A percentile compares a stretch with the other conserved stretches of the same genome.
These are phyloP conservation scores for Aureobasidium leucospermi DNA, from an alignment of 2,329 filamentous ascomycete genomes.

Conservation along the genomic window DNA sequence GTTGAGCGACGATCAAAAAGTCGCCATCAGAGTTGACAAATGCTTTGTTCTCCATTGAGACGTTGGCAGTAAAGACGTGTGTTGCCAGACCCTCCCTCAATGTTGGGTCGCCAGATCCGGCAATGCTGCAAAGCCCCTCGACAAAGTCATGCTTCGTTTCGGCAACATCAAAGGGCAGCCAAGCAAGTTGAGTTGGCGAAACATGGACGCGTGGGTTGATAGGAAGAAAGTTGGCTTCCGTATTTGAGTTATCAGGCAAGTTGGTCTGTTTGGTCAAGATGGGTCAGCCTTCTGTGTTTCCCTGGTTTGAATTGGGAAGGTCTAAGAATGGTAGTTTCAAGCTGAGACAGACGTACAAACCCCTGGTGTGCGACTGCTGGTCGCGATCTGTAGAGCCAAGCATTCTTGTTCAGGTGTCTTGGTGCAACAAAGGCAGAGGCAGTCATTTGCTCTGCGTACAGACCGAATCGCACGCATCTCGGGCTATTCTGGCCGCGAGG, in stretches of 20 bases:
- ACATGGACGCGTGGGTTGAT: conserved; percentile 40
- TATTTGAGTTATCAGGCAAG: conserved; percentile 23
- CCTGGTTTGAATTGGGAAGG: not conserved
- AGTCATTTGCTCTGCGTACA: conserved; percentile 41
- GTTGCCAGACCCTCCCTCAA: conserved; percentile 43
- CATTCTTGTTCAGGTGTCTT: conserved; percentile 35
- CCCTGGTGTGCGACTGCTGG: conserved; percentile 37
- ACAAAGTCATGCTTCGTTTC: conserved; percentile 39
- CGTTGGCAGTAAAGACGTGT: conserved; percentile 43
- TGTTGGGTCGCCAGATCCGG: conserved; percentile 45
- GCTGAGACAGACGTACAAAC: conserved; percentile 16
- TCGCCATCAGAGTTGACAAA: conserved; percentile 40
- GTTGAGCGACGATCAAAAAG: conserved; percentile 32
- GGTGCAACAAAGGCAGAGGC: conserved; percentile 39
- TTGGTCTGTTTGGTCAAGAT: conserved; percentile 7
- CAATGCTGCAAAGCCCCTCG: conserved; percentile 42
- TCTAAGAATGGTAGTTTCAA: conserved; percentile 8
- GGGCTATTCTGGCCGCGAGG: conserved; percentile 37
- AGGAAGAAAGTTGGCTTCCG: conserved; percentile 39
- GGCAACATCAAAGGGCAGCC: conserved; percentile 36
- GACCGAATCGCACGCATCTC: conserved; percentile 35
- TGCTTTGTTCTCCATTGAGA: conserved; percentile 38
- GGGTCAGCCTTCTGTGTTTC: conserved; percentile 7
- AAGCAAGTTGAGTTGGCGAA: conserved; percentile 44
- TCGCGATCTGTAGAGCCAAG: conserved; percentile 38